Base-by-base conservation (phyloP, 306 rosid species). In the Glycine latifolia region DNA sequence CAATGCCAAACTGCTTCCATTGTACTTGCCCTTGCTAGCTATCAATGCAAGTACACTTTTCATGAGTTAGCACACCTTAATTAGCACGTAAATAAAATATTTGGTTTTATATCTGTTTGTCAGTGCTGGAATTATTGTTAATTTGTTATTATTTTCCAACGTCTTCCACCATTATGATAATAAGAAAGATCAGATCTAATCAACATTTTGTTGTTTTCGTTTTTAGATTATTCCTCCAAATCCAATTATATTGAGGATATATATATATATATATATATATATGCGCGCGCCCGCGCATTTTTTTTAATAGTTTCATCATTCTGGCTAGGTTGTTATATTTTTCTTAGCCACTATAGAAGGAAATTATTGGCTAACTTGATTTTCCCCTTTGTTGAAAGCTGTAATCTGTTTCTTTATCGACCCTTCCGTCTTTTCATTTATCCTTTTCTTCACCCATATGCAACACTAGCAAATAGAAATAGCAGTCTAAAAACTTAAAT, bases 1-100 rank as follows among this genome's bases (percentile, higher is more conserved):
- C 84, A 79, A 79, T 11, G 35, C 79, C 73, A 62, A 56, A 52
- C 66, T 70, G 41, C 48, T 71, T 80, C 73, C 84, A 49, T 56
- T 71, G 54, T 60, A 43, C 54, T 50, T 76, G 49, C 84, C 67
- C 56, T 67, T 41, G 4, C 31, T 26, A 26, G 31, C 31, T 26
- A 1, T 26, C 31, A 26, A 26, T 26, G 31, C 65, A 12, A 59
- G 39, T 62, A 3, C 17, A 31, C 20, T 70, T 71, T 62, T 8
- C 39, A 44, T 39, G 44, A 39, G 20, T 70, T 69, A 26, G 11
- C 60, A 79, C 69, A 20, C 49, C 55, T 53, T 56, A 54, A 39
- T 17, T 49, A 37, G 16, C 56, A 78, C 14, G 2, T 10, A 39
- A 4, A 77, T 63, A 2, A 62, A 63, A 48, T 35, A 78, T 50